phyloP scores from a whole-genome alignment of 1,139 yeast species.

The Yamadazyma diddensiae region DNA sequence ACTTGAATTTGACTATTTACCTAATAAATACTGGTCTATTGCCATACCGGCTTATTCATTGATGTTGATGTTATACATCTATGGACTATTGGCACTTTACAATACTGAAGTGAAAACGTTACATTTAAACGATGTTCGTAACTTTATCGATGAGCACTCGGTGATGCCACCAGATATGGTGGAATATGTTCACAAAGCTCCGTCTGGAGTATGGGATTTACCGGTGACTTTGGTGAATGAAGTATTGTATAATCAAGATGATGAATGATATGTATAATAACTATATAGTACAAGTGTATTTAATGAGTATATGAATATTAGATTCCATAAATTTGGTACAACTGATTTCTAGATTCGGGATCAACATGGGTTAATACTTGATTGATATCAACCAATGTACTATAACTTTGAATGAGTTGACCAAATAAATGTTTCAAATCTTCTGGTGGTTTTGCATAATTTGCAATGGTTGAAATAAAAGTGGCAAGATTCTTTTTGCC shows the following conservation, averaged over 20 bases:
- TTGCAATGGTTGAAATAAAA: conserved; percentile 64
- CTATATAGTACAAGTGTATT: conserved; percentile 2
- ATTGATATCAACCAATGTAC: conserved; percentile 42
- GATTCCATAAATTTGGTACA: conserved; percentile 24
- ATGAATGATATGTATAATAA: conserved; percentile 2
- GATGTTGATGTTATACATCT: conserved; percentile 67
- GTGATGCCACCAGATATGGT: conserved; percentile 39
- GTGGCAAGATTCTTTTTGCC: conserved; percentile 49
- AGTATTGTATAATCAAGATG: conserved; percentile 41
- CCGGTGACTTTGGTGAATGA: conserved; percentile 71
- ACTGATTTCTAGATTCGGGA: conserved; percentile 24
- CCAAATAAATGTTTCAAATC: conserved; percentile 43
- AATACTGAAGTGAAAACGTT: conserved; percentile 72
- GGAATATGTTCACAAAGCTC: conserved; percentile 48
- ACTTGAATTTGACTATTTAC: conserved; percentile 68
- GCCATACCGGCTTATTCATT: conserved; percentile 70
- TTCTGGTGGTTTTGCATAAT: conserved; percentile 52
- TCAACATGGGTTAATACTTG: conserved; percentile 34
- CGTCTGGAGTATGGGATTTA: conserved; percentile 83
- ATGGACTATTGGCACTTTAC: conserved; percentile 66
- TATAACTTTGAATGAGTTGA: conserved; percentile 45
- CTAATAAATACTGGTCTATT: conserved; percentile 85
- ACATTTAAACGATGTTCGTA: conserved; percentile 54
- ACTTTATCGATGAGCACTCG: conserved; percentile 68
- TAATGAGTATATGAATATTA: conserved; percentile 6